Base-by-base conservation (phyloP, 2,329 filamentous ascomycete genomes). In the Claviceps digitariae region DNA sequence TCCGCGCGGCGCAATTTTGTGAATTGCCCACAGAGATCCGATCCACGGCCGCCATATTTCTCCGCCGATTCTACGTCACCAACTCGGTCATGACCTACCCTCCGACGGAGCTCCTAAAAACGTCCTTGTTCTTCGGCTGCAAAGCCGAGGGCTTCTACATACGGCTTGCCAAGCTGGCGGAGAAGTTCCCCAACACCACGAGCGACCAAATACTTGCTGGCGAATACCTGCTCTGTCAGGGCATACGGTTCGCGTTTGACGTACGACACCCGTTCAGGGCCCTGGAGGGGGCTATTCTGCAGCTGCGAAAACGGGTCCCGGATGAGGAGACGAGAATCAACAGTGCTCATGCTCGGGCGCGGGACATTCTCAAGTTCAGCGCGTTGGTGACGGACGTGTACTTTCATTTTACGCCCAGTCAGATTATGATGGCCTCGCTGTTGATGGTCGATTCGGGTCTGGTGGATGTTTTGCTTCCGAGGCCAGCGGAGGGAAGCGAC, bases 31-130 rank as follows among this genome's bases (percentile, higher is more conserved):
- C 74, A 58, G 73, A 76, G 54, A 75, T 76, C 55, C 72, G 76
- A 60, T 63, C 69, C 4, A 95, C 90, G 7, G 88, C 89, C 3
- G 86, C 91, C 56, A 83, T 94, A 64, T 96, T 94, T 66, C 78
- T 98, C 56, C 86, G 88, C 53, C 86, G 93, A 54, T 97, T 98
- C 76, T 98, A 97, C 72, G 79, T 95, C 40, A 91, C 87, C 63
- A 95, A 97, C 70, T 94, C 87, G 43, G 82, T 90, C 63, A 95
- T 97, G 87, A 95, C 90, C 31, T 97, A 98, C 66, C 87, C 91
- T 57, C 91, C 90, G 0, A 86, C 87, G 57, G 84, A 89, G 57
- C 86, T 97, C 59, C 83, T 95, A 66, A 88, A 90, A 64, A 93
- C 90, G 31, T 88, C 87, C 38, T 78, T 98, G 52, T 97, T 94